These are phyloP conservation scores for Dipteronia dyeriana DNA, from an alignment of 345 rosid genomes.

Conservation along the genomic window DNA sequence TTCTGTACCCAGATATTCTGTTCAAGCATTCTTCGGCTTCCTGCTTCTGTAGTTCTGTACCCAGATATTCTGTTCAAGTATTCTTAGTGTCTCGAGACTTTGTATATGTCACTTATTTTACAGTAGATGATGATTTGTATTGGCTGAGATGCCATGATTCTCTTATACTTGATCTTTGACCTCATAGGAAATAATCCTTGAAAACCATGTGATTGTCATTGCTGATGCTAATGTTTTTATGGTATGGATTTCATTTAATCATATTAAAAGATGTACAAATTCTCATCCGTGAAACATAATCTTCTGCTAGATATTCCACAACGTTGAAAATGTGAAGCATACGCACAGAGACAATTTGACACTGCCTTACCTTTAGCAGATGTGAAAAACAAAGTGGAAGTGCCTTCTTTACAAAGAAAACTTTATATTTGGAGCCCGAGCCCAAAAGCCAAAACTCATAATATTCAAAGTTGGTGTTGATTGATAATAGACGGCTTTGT, in stretches of 20 bases:
- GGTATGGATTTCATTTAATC: background rate
- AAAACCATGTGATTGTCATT: background rate
- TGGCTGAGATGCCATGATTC: background rate
- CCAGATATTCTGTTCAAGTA: slow-evolving; percentile 1
- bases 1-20: background rate
- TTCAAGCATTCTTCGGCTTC: background rate
- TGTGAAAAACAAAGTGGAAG: too few relatives aligned
- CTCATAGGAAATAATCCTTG: background rate
- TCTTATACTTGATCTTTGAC: background rate
- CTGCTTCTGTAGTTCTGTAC: background rate
- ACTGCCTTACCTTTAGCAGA: too few relatives aligned
- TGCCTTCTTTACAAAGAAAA: too few relatives aligned
- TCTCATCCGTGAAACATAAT: background rate
- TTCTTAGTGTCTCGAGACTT: background rate
- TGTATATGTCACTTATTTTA: background rate
- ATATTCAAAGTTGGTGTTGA: too few relatives aligned
- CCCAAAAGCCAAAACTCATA: too few relatives aligned
- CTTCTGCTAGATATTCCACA: too few relatives aligned
- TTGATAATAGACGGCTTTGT: too few relatives aligned
- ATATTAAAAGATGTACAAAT: background rate
- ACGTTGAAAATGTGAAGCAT: too few relatives aligned
- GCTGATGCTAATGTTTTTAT: background rate
- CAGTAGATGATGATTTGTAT: background rate
- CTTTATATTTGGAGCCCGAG: too few relatives aligned
- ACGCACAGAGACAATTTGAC: too few relatives aligned